A percentile compares a stretch with the other conserved stretches of the same genome.
These are phyloP conservation scores for Chalciporus piperatus DNA, from an alignment of 768 basidiomycete species.

Conservation along the genomic window DNA sequence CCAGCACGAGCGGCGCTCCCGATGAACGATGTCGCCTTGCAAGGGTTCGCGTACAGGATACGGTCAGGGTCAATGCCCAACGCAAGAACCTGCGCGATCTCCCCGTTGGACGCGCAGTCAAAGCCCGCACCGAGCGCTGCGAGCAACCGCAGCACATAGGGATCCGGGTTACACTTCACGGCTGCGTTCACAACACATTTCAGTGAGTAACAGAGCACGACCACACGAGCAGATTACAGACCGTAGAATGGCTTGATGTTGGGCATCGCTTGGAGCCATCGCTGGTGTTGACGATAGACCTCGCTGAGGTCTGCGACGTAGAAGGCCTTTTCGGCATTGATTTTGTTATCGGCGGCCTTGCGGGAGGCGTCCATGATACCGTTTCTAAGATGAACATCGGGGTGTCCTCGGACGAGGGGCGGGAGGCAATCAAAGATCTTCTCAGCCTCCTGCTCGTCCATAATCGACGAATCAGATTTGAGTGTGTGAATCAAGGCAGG, in stretches of 20 bases:
- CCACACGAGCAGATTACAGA: constrained; percentile 36
- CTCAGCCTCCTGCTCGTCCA: constrained; percentile 36
- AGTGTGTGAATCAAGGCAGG: constrained; percentile 33
- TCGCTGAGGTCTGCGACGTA: constrained; percentile 93
- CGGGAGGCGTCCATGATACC: constrained; percentile 69
- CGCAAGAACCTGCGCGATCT: constrained; percentile 78
- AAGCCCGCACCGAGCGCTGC: constrained; percentile 90
- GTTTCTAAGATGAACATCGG: constrained; percentile 69
- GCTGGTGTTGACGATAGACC: constrained; percentile 79
- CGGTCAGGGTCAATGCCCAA: constrained; percentile 73
- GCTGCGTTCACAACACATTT: constrained; percentile 46
- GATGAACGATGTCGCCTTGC: constrained; percentile 94
- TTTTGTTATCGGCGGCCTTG: constrained; percentile 49
- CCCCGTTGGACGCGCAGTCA: constrained; percentile 95
- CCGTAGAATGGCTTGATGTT: constrained; percentile 95
- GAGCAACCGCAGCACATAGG: constrained; percentile 87
- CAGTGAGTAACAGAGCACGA: constrained; percentile 26
- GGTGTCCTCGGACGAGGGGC: constrained; percentile 63
- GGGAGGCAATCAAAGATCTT: constrained; percentile 61
- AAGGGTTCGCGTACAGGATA: constrained; percentile 98
- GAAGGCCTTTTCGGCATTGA: constrained; percentile 89
- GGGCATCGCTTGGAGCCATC: constrained; percentile 77
- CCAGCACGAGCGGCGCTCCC: constrained; percentile 75
- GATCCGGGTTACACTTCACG: constrained; percentile 98
- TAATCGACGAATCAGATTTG: constrained; percentile 46